Percentiles rank a stretch among this genome's conserved stretches.
These are phyloP conservation scores for Narthecium ossifragum DNA, from an alignment of 106 monocot genomes.

Conservation along the genomic window DNA sequence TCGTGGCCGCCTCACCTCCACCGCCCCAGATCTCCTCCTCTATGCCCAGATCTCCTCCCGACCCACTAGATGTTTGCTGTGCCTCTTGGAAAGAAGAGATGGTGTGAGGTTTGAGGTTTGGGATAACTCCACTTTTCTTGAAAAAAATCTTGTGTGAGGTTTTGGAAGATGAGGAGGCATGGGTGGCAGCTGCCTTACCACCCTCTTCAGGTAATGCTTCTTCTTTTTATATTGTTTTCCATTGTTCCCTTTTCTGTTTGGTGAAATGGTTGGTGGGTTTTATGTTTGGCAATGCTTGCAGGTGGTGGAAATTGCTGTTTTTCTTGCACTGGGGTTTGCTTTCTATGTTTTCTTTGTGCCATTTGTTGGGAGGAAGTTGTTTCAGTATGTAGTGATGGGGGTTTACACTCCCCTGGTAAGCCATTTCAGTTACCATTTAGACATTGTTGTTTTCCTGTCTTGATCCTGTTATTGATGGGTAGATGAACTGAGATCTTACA, in stretches of 20 bases:
- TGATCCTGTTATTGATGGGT: not conserved
- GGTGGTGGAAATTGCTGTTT: constrained; percentile 31
- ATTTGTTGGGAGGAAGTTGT: constrained; percentile 63
- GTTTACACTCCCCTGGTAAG: constrained; percentile 91
- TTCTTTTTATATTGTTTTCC: not conserved
- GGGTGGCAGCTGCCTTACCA: constrained; percentile 98
- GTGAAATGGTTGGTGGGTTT: not conserved
- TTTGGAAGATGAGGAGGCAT: constrained; percentile 83
- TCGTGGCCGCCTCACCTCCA: too few relatives aligned
- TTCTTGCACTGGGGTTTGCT: constrained; percentile 30
- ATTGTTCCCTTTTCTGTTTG: not conserved
- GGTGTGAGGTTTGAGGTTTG: not conserved
- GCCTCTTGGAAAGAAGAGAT: not conserved
- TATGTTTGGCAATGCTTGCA: constrained; percentile 1
- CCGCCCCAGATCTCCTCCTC: too few relatives aligned
- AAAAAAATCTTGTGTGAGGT: constrained; percentile 8
- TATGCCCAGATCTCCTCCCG: too few relatives aligned
- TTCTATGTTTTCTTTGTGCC: constrained; percentile 82
- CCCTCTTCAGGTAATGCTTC: constrained; percentile 74
- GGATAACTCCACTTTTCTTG: constrained; percentile 6
- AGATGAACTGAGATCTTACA: not conserved
- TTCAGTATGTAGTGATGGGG: constrained; percentile 59
- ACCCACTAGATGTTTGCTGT: not conserved
- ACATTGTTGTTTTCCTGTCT: not conserved
- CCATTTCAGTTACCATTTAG: not conserved